These are phyloP conservation scores for Colletotrichum higginsianum DNA, from an alignment of 2,329 filamentous ascomycete genomes.

Conservation along the genomic window DNA sequence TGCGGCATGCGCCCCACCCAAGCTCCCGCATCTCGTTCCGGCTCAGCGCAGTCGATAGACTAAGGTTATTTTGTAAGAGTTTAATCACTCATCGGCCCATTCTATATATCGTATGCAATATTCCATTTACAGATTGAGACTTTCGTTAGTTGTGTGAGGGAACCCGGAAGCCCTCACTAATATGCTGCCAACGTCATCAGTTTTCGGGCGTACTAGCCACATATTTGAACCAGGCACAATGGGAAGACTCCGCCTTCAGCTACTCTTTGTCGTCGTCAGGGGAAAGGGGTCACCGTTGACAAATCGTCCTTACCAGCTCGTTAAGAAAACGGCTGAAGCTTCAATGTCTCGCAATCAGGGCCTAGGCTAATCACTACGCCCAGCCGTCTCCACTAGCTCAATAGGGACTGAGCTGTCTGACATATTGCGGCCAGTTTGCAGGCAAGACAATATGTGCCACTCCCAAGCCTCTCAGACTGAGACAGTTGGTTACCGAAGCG, in stretches of 20 bases:
- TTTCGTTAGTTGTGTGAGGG: not conserved
- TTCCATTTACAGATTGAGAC: no score
- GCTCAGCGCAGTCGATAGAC: not conserved
- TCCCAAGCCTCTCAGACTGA: not conserved
- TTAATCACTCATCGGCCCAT: no score
- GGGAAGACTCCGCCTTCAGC: not conserved
- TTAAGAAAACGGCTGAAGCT: not conserved
- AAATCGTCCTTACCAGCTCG: not conserved
- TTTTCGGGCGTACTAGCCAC: not conserved
- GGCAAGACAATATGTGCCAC: not conserved
- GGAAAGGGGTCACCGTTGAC: not conserved
- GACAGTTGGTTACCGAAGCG: slow-evolving; percentile 31
- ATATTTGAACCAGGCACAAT: not conserved
- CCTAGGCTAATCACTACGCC: not conserved
- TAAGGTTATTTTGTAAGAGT: not conserved
- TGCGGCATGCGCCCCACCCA: not conserved
- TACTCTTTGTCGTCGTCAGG: not conserved
- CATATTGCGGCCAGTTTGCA: not conserved
- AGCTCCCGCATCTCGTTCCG: not conserved
- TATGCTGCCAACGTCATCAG: not conserved
- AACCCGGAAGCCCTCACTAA: not conserved
- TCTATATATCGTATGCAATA: not conserved
- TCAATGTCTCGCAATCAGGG: not conserved
- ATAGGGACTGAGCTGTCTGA: not conserved
- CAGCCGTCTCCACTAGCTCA: not conserved